phyloP scores from a whole-genome alignment of 176 grass and related monocot genomes.

The Alloteropsis semialata region DNA sequence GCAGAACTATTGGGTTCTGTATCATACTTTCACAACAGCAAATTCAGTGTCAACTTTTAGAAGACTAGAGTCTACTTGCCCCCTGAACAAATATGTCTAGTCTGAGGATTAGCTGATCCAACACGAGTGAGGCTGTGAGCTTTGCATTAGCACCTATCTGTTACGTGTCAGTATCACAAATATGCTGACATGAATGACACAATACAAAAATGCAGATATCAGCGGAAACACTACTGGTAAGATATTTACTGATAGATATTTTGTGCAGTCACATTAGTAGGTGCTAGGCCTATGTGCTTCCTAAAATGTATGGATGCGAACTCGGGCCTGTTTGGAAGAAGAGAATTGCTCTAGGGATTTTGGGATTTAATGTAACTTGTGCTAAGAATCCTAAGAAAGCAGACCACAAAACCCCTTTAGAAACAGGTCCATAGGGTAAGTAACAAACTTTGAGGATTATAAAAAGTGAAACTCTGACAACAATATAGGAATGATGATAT shows the following conservation, averaged over 20 bases:
- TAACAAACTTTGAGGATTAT: background rate
- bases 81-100: background rate
- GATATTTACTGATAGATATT: conserved; percentile 4
- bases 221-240: background rate
- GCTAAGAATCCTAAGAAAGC: background rate
- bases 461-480: background rate
- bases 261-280: background rate
- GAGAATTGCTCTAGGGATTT: background rate
- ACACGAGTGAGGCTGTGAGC: background rate
- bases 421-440: background rate
- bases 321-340: background rate
- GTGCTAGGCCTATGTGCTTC: conserved; percentile 5
- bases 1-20: background rate
- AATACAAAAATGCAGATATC: background rate
- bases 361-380: background rate
- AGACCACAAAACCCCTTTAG: background rate
- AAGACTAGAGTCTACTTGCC: background rate
- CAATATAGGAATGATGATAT: background rate
- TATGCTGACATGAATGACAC: background rate
- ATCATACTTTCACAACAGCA: background rate
- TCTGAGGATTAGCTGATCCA: background rate
- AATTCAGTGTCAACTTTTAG: background rate
- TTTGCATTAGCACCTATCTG: background rate
- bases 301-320: background rate
- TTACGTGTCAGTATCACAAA: background rate